These are phyloP conservation scores for Gastrodia elata DNA, from an alignment of 106 monocot genomes.

Conservation along the genomic window DNA sequence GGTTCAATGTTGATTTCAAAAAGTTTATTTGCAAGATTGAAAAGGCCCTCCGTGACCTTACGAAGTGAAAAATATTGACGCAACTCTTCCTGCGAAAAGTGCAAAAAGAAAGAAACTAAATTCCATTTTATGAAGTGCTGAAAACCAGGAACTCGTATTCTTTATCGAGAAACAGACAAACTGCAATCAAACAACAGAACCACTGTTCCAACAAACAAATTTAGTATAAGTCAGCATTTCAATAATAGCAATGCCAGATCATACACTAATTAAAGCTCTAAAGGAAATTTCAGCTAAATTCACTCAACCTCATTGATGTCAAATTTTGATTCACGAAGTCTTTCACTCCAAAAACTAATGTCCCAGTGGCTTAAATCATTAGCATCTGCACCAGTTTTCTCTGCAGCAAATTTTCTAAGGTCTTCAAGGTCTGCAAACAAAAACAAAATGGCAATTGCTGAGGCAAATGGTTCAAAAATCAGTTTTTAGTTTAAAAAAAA, in stretches of 20 bases:
- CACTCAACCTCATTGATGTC: slow-evolving; percentile 83
- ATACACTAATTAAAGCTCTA: not conserved
- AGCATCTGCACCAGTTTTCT: slow-evolving; percentile 68
- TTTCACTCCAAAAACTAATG: slow-evolving; percentile 88
- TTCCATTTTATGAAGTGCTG: not conserved
- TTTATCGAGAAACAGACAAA: not conserved
- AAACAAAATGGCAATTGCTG: not conserved
- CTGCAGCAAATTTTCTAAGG: slow-evolving; percentile 62
- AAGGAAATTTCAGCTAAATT: not conserved
- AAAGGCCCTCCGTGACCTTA: slow-evolving; percentile 95
- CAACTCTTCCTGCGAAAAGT: slow-evolving; percentile 67
- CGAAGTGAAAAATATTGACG: slow-evolving; percentile 94
- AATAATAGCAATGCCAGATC: not conserved
- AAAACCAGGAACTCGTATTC: not conserved
- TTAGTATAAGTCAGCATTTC: not conserved
- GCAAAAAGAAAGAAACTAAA: not conserved
- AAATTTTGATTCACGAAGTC: slow-evolving; percentile 85
- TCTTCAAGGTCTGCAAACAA: slow-evolving; percentile 81
- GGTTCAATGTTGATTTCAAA: slow-evolving; percentile 84
- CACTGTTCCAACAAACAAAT: not conserved
- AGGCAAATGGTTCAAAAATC: not conserved
- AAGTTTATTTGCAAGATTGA: slow-evolving; percentile 78
- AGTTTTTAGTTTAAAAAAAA: not conserved
- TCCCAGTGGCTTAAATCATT: slow-evolving; percentile 85
- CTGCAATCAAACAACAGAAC: not conserved